Conservation (phyloP, 371 early-diverging fungal genomes). For the Mucor circinelloides region DNA sequence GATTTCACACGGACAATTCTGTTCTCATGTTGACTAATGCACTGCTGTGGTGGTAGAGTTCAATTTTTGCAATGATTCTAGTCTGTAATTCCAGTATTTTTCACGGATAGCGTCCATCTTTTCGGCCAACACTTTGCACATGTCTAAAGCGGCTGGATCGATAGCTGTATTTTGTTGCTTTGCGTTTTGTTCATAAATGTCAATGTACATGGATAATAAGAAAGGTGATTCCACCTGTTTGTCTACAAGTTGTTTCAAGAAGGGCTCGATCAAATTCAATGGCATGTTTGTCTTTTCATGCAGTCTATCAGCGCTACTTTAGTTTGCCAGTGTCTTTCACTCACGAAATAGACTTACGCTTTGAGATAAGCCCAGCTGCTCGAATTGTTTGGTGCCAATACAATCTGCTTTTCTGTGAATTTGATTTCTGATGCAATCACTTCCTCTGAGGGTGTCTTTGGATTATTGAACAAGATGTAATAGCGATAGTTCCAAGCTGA, state of each 20-base stretch:
- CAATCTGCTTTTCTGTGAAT: slow-evolving; percentile 71
- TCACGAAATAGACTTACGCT: slow-evolving; percentile 50
- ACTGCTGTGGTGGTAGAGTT: neutral
- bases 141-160: slow-evolving; percentile 49
- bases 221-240: slow-evolving; percentile 58
- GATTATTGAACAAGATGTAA: slow-evolving; percentile 66
- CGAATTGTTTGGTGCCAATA: slow-evolving; percentile 83
- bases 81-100: slow-evolving; percentile 79
- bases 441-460: slow-evolving; percentile 41
- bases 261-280: slow-evolving; percentile 42
- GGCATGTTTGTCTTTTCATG: slow-evolving; percentile 45
- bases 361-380: slow-evolving; percentile 88
- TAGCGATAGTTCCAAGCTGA: slow-evolving; percentile 98
- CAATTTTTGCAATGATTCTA: slow-evolving; percentile 35
- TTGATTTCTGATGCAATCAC: slow-evolving; percentile 63
- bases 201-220: slow-evolving; percentile 63
- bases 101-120: slow-evolving; percentile 67
- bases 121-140: slow-evolving; percentile 61
- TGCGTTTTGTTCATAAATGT: slow-evolving; percentile 68
- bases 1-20: slow-evolving; percentile 2
- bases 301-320: slow-evolving; percentile 29
- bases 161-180: slow-evolving; percentile 29
- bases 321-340: neutral
- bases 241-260: slow-evolving; percentile 46
- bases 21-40: neutral